Conservation (phyloP, 371 early-diverging fungal genomes). For the Apophysomyces variabilis region DNA sequence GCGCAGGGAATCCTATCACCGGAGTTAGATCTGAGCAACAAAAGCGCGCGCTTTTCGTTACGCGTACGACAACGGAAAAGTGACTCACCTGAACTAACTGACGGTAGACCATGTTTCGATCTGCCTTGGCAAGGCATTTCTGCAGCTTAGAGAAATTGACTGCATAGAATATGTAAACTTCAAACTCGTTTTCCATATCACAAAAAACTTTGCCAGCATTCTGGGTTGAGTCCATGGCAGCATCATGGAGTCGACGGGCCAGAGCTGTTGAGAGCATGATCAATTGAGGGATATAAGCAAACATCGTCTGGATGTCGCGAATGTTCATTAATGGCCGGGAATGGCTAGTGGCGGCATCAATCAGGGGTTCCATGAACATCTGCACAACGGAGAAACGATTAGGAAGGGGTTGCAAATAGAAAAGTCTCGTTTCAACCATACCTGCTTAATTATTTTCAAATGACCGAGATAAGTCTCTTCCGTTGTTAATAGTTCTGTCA, state of each 20-base stretch:
- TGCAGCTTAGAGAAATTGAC: constrained; percentile 44
- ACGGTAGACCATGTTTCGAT: constrained; percentile 38
- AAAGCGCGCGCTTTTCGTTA: constrained; percentile 13
- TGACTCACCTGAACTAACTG: constrained; percentile 38
- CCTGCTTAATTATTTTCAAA: constrained; percentile 48
- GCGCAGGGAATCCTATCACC: constrained; percentile 37
- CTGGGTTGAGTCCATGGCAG: constrained; percentile 19
- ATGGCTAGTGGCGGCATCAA: constrained; percentile 39
- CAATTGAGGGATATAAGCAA: constrained; percentile 48
- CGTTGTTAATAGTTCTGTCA: constrained; percentile 48
- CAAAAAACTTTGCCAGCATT: constrained; percentile 48
- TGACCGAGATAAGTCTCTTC: constrained; percentile 54
- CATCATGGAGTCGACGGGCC: constrained; percentile 32
- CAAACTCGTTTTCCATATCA: constrained; percentile 41
- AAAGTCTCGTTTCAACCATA: constrained; percentile 17
- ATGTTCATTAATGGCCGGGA: constrained; percentile 41
- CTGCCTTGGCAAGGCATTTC: constrained; percentile 31
- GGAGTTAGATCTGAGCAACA: constrained; percentile 21
- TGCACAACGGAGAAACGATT: constrained; percentile 16
- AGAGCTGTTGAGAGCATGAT: constrained; percentile 43
- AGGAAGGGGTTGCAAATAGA: background rate
- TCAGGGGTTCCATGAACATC: constrained; percentile 56
- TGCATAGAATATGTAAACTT: constrained; percentile 48
- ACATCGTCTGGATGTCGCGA: constrained; percentile 45
- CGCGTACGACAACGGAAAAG: background rate